These are phyloP conservation scores for Solioccasus polychromus DNA, from an alignment of 768 basidiomycete species.

Conservation along the genomic window DNA sequence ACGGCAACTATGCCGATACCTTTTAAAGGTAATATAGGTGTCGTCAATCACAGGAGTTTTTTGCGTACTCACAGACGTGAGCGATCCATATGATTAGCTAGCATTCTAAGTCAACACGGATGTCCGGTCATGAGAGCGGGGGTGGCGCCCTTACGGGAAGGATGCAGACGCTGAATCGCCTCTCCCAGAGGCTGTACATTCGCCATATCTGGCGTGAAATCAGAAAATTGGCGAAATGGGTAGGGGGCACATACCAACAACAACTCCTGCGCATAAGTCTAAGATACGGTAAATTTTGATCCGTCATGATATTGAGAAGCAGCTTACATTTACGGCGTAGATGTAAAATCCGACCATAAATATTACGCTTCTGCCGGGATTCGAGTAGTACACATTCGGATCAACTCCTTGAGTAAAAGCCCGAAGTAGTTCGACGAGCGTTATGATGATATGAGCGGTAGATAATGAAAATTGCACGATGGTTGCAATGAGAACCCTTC, in stretches of 20 bases:
- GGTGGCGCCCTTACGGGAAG: constrained; percentile 9
- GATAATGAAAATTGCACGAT: constrained; percentile 16
- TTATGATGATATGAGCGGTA: constrained; percentile 13
- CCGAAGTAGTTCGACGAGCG: constrained; percentile 12
- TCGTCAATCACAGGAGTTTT: constrained; percentile 1
- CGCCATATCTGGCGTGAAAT: constrained; percentile 19
- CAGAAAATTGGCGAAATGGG: background rate
- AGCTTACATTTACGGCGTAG: constrained; percentile 19
- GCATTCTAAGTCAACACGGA: background rate
- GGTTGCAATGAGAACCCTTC: constrained; percentile 10
- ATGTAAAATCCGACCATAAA: constrained; percentile 17
- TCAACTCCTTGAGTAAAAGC: constrained; percentile 8
- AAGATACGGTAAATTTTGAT: background rate
- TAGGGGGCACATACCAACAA: constrained; percentile 9
- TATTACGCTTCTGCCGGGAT: constrained; percentile 1
- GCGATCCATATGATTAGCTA: constrained; percentile 15
- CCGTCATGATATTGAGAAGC: background rate
- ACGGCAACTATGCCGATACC: constrained; percentile 15
- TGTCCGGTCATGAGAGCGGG: background rate
- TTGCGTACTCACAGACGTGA: constrained; percentile 19
- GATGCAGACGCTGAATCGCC: constrained; percentile 6
- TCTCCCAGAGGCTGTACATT: constrained; percentile 16
- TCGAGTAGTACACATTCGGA: constrained; percentile 8
- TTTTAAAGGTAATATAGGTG: background rate
- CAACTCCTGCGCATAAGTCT: constrained; percentile 19